Base-by-base conservation (phyloP, 1,284 basidiomycete genomes). In the Schizopora paradoxa region DNA sequence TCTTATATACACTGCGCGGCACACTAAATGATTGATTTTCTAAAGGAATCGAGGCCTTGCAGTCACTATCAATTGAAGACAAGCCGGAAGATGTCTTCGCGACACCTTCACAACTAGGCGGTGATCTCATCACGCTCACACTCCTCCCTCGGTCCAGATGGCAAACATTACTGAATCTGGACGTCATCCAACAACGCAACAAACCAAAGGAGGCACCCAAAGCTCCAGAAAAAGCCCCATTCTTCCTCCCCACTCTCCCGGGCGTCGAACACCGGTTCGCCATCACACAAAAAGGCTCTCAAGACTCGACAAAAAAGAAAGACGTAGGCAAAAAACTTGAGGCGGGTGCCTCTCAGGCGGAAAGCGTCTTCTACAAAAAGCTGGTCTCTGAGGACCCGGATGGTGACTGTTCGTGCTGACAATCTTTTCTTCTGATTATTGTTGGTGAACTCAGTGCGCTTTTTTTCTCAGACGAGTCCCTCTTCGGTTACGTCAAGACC, bases 151-250 rank as follows among this genome's bases (percentile, higher is more conserved):
- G 94, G 31, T 84, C 92, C 10, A 75, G 91, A 56, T 99, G 96
- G 96, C 91, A 96, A 66, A 95, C 96, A 0, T 68, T 99, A 16
- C 74, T 99, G 48, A 97, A 98, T 60, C 74, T 99, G 27, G 96
- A 99, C 56, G 84, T 92, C 28, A 98, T 99, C 58, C 88, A 91
- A 66, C 85, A 87, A 75, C 84, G 94, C 38, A 98, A 99, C 64
- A 96, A 95, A 72, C 94, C 96, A 6, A 94, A 88, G 65, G 93
- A 97, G 55, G 77, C 92, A 0, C 92, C 92, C 3, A 97, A 98
- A 66, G 89, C 86, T 29, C 91, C 92, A 2, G 93, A 97, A 66
- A 79, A 89, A 51, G 95, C 93, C 1, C 96, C 96, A 0, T 99
- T 99, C 74, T 99, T 99, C 74, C 69, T 99, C 13, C 93, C 93